Evolutionary conservation across 2,329 filamentous ascomycete species (phyloP), one percentile per base, ranked within the genome.

Genomic region (Ophiobolus disseminans): DNA sequence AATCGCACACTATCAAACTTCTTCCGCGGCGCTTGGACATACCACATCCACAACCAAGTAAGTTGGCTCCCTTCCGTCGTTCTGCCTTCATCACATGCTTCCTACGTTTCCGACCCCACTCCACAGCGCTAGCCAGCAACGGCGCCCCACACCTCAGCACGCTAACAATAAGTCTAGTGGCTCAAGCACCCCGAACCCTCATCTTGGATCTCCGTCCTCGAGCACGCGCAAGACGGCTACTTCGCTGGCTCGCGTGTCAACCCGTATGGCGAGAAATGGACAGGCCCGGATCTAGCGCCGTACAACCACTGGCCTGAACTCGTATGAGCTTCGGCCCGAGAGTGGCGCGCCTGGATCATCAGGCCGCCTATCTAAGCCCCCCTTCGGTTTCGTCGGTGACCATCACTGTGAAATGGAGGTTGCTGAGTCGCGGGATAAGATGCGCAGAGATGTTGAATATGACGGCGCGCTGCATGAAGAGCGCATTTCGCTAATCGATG

Each of bases 11-110:
- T 83, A 38, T 77, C 81, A 59, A 79, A 82, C 57, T 83, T 83
- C 66, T 82, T 83, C 69, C 73, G 76, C 5, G 81, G 81, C 1
- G 77, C 79, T 17, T 83, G 79, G 78, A 82, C 79, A 21, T 83
- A 83, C 61, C 81, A 83, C 61, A 78, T 82, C 50, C 80, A 83
- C 60, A 83, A 83, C 54, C 80, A 82, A 72, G 79, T 81, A 66
- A 66, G 76, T 65, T 52, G n/a, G n/a, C n/a, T n/a, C n/a, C n/a
- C n/a, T n/a, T n/a, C n/a, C n/a, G n/a, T n/a, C n/a, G n/a, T n/a
- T n/a, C n/a, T n/a, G n/a, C n/a, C n/a, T n/a, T n/a, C 25, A 11
- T 19, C 13, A 11, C 30, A 26, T 17, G 9, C 20, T 26, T 20
- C 37, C 28, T 41, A 36, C 17, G 17, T 40, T 13, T 28, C 28